These are phyloP conservation scores for Pythium rhizo-oryzae DNA, from an alignment of 352 stramenopile species.

Conservation along the genomic window DNA sequence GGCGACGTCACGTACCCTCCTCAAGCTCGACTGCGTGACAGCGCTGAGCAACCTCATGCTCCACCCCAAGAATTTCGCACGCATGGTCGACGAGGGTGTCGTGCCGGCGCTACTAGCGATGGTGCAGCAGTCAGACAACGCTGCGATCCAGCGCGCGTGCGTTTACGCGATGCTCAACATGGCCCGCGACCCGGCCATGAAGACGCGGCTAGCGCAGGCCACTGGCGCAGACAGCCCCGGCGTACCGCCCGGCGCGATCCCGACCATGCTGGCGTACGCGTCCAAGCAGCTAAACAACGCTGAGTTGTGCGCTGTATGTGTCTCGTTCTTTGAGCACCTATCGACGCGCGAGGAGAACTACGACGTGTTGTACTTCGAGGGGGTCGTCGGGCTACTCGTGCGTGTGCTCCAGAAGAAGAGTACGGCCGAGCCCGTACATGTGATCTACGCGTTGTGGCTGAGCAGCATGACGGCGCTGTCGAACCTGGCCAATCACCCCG, in stretches of 20 bases:
- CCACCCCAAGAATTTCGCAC: constrained; percentile 75
- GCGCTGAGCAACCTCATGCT: constrained; percentile 84
- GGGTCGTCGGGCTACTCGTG: constrained; percentile 56
- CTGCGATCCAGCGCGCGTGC: constrained; percentile 75
- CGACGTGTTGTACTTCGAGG: constrained; percentile 65
- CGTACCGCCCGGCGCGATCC: constrained; percentile 47
- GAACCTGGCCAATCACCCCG: constrained; percentile 52
- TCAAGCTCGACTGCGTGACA: constrained; percentile 82
- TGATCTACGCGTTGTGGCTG: constrained; percentile 64
- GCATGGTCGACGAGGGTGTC: constrained; percentile 79
- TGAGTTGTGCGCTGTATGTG: constrained; percentile 66
- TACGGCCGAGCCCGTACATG: constrained; percentile 32
- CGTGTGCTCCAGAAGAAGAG: constrained; percentile 55
- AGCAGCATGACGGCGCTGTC: constrained; percentile 53
- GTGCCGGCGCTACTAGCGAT: constrained; percentile 66
- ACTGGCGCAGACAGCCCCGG: neutral
- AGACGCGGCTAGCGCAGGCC: constrained; percentile 56
- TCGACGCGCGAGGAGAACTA: constrained; percentile 70
- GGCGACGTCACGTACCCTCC: constrained; percentile 32
- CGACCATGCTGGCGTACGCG: constrained; percentile 67
- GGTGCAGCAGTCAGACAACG: constrained; percentile 48
- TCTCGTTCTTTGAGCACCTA: constrained; percentile 74
- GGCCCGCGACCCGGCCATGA: constrained; percentile 71
- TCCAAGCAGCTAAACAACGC: constrained; percentile 56
- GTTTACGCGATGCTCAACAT: constrained; percentile 81